phyloP scores from a whole-genome alignment of 148 eudicot genomes.

The Chenopodium album region DNA sequence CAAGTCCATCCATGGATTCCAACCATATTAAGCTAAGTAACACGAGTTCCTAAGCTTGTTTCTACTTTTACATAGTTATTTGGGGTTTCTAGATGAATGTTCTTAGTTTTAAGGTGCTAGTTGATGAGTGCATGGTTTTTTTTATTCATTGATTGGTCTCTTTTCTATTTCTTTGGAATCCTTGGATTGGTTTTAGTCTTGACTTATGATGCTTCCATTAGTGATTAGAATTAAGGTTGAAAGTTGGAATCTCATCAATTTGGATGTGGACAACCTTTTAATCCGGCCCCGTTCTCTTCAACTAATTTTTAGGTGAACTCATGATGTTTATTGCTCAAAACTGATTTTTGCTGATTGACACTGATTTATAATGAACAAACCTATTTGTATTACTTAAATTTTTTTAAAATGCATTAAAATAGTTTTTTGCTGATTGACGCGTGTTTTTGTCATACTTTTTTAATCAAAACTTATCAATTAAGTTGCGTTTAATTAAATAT shows the following conservation, averaged over 20 bases:
- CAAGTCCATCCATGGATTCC: neutral
- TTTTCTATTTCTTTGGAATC: neutral
- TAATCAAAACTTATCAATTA: no score
- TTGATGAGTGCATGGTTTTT: neutral
- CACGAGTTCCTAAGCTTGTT: constrained; percentile 16
- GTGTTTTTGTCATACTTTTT: no score
- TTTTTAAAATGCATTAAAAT: no score
- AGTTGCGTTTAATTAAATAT: no score
- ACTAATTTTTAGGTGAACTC: no score
- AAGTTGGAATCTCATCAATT: neutral
- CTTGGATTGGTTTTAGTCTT: neutral
- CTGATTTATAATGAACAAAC: neutral
- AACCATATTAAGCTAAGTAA: neutral
- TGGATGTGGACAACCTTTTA: neutral
- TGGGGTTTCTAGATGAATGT: constrained; percentile 24
- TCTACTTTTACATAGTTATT: constrained; percentile 2
- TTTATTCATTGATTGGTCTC: neutral
- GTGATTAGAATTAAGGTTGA: neutral
- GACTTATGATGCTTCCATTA: neutral
- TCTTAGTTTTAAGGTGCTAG: constrained; percentile 1
- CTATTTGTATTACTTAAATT: no score
- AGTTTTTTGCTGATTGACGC: no score
- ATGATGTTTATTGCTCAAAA: no score
- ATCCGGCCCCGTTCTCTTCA: no score
- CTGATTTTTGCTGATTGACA: no score